Evolutionary conservation across 495 filamentous ascomycete species (phyloP).

Genomic region (Lophiotrema nucula): DNA sequence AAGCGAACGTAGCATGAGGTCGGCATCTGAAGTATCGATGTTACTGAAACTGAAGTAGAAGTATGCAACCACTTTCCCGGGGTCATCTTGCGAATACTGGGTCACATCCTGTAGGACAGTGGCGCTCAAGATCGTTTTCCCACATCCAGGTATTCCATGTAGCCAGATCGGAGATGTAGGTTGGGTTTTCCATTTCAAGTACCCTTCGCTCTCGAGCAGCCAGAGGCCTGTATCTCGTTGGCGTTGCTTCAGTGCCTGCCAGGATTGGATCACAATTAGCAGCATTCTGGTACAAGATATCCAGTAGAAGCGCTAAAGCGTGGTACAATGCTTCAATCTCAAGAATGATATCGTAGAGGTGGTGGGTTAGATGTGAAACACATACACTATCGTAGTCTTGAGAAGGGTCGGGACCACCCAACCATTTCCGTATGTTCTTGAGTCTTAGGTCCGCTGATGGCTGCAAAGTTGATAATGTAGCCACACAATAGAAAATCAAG

Average conservation of each 20-base stretch:
- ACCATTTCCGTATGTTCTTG: conserved; percentile 14
- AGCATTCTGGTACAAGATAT: too few relatives aligned
- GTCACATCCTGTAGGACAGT: conserved; percentile 9
- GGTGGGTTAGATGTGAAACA: too few relatives aligned
- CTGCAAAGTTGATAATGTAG: not conserved
- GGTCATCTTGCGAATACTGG: not conserved
- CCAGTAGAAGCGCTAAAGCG: too few relatives aligned
- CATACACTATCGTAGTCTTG: conserved; percentile 8
- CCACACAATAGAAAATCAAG: conserved; percentile 19
- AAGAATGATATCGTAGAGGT: too few relatives aligned
- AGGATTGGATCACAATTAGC: too few relatives aligned
- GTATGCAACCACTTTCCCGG: conserved; percentile 6
- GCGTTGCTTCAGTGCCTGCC: conserved; percentile 19
- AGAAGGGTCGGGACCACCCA: conserved; percentile 24
- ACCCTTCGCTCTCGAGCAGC: conserved; percentile 22
- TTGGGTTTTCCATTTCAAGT: conserved; percentile 9
- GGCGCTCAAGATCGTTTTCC: conserved; percentile 15
- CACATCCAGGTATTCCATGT: conserved; percentile 17
- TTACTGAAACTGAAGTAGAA: conserved; percentile 1
- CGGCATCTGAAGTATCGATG: not conserved
- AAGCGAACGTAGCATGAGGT: not conserved
- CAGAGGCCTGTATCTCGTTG: conserved; percentile 22
- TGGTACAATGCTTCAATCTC: too few relatives aligned
- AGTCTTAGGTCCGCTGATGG: conserved; percentile 10
- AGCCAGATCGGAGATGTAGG: conserved; percentile 9